phyloP scores from a whole-genome alignment of 2,329 filamentous ascomycete species.

The Fusarium anthophilum region DNA sequence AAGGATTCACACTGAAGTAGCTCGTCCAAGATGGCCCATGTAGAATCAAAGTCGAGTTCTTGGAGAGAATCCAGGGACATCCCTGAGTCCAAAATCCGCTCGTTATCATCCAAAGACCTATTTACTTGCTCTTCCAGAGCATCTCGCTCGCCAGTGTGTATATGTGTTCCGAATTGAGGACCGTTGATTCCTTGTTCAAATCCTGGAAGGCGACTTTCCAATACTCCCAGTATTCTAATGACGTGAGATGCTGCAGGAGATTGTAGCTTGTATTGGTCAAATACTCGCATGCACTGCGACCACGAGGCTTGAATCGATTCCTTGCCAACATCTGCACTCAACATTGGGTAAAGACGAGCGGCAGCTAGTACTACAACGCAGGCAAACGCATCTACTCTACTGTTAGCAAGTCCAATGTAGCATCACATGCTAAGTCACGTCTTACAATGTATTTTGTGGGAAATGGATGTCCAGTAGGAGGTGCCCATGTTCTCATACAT shows the following conservation, averaged over 20 bases:
- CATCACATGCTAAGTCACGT: neutral
- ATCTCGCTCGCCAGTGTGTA: neutral
- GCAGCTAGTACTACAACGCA: neutral
- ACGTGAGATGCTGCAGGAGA: neutral
- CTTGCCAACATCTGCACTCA: neutral
- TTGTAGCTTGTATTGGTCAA: neutral
- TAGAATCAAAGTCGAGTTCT: neutral
- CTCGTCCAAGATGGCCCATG: neutral
- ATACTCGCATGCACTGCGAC: neutral
- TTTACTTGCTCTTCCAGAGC: neutral
- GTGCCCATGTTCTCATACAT: neutral
- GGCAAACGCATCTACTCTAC: neutral
- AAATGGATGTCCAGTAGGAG: neutral
- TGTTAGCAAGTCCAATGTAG: neutral
- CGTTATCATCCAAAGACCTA: neutral
- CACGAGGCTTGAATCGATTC: neutral
- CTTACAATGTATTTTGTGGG: neutral
- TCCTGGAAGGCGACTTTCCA: neutral
- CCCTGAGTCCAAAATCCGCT: neutral
- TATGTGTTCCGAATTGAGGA: neutral
- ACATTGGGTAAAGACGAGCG: neutral
- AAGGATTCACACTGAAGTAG: neutral
- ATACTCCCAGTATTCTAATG: neutral
- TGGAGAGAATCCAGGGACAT: neutral
- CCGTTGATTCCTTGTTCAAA: neutral